Conservation (phyloP, 805 yeast species). For the Ogataea pignaliae region DNA sequence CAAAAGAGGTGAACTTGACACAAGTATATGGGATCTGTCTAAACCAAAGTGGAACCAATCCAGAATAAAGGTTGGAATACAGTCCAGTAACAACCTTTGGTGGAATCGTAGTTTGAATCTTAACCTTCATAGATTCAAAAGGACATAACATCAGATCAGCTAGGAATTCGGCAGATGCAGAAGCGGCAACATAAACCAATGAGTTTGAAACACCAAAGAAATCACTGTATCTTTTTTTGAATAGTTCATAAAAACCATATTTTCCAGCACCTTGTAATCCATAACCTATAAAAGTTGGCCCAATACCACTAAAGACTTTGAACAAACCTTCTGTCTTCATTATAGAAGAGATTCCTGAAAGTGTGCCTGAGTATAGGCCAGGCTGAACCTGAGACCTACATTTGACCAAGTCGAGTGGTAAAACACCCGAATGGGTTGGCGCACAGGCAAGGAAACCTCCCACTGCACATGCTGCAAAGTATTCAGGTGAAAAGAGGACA, state of each 20-base stretch:
- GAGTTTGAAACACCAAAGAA: conserved; percentile 69
- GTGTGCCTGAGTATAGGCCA: conserved; percentile 63
- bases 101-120: conserved; percentile 89
- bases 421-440: conserved; percentile 90
- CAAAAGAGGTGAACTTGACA: conserved; percentile 95
- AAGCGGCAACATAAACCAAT: conserved; percentile 71
- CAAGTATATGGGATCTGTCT: conserved; percentile 98
- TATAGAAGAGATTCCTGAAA: conserved; percentile 79
- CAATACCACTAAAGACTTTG: conserved; percentile 81
- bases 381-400: conserved; percentile 89
- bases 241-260: conserved; percentile 90
- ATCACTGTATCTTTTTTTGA: conserved; percentile 74
- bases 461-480: conserved; percentile 66
- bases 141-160: conserved; percentile 93
- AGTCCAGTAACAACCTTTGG: conserved; percentile 65
- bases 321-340: conserved; percentile 67
- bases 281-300: conserved; percentile 91
- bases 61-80: conserved; percentile 70
- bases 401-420: conserved; percentile 91
- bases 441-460: conserved; percentile 92
- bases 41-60: conserved; percentile 88
- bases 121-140: conserved; percentile 91
- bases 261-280: conserved; percentile 97
- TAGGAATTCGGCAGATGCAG: conserved; percentile 90
- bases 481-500: conserved; percentile 54